Evolutionary conservation across 768 basidiomycete species (phyloP), one percentile per base, ranked within the genome.

Genomic region (Rhodocollybia butyracea): DNA sequence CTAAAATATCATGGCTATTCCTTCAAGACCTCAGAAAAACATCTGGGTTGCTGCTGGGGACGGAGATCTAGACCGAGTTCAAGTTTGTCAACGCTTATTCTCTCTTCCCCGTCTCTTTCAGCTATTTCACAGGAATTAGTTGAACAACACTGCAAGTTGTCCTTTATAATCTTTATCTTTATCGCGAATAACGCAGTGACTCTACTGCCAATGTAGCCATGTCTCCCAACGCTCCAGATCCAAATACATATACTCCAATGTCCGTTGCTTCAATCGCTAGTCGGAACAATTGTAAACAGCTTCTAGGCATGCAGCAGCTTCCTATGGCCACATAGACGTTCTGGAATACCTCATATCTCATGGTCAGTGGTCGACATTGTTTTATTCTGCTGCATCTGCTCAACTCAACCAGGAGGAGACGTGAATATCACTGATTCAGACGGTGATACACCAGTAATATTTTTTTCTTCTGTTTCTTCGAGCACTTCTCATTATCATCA

Each of bases 21-120:
- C 34, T 32, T 21, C n/a, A 2, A 30, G 12, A 12, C 31, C 54
- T 29, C 59, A 66, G 57, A 82, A 81, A 66, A 95, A 95, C 71
- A 87, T 97, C 42, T 97, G 94, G 94, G 82, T 97, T 32, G 94
- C 94, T 42, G 91, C 94, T 0, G 88, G 84, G 43, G 94, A 97
- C 65, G 94, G 94, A 40, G 89, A 97, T 72, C 69, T 95, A 31
- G 70, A 71, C n/a, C 77, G 88, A 46, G 84, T 97, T 36, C 77
- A 74, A 70, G 93, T 92, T 55, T 46, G 79, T 59, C n/a, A 19
- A n/a, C 13, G 22, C 8, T 32, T 36, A 22, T 65, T 29, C 24
- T 10, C 34, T 40, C 24, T 30, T 51, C 55, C 8, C 3, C 50
- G 29, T 31, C 10, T 31, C 32, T 19, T 46, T 54, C 36, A 5